Evolutionary conservation across 73 alveolate species (phyloP), one percentile per base, ranked within the genome.

Genomic region (Paramecium bursaria): DNA sequence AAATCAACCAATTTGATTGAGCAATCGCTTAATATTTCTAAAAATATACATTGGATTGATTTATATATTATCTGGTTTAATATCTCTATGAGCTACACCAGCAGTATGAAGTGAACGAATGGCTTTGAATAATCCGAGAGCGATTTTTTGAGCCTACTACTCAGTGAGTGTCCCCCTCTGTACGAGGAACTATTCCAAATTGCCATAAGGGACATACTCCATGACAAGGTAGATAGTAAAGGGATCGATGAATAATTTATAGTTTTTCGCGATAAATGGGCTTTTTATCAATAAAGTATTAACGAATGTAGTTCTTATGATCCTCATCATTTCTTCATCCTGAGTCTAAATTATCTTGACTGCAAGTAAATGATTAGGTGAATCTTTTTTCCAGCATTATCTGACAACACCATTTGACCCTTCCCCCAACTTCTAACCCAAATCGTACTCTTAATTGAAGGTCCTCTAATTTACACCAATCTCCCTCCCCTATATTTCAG

Each of bases 41-140:
- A 25, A 39, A 21, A 17, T 23, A 57, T 67, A 67, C 82, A 39
- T 42, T 0, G 19, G 60, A 42, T 67, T 67, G 4, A 67, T 21
- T 1, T 25, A 47, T 0, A 67, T 14, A 17, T 67, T 67, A 39
- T 67, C 82, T 14, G 82, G 82, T 67, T 67, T 67, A 14, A 67
- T 67, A 10, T 67, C 82, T 67, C 82, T 39, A 39, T 67, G 82
- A n/a, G 60, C 33, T 21, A 67, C 44, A 10, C 82, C 82, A 15
- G 50, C 49, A 67, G 60, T 67, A 5, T 67, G 82, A 39, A 67
- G 44, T 11, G 47, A 19, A 11, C 55, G 17, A 19, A 67, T 47
- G 1, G 50, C 50, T 67, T 31, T 67, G n/a, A 67, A 27, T 27
- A 67, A 44, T 17, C 22, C 14, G 44, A 42, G 44, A 7, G 55